These are phyloP conservation scores for Plasmodium coatneyi DNA, from an alignment of 169 alveolate species.

Conservation along the genomic window DNA sequence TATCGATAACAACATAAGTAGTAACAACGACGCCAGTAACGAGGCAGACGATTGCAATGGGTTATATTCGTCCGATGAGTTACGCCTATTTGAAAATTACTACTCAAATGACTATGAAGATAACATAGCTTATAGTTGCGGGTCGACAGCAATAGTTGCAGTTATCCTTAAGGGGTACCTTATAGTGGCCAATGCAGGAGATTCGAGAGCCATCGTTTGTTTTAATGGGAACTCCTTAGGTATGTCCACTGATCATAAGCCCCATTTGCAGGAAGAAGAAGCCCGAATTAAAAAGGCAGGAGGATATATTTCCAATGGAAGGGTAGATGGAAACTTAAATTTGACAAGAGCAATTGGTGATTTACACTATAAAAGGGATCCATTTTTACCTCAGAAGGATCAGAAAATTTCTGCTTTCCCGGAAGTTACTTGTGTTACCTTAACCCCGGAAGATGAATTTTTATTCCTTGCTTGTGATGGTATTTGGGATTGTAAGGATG, in stretches of 20 bases:
- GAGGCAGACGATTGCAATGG: conserved; percentile 60
- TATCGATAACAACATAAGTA: conserved; percentile 64
- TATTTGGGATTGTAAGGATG: conserved; percentile 96
- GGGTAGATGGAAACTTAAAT: conserved; percentile 96
- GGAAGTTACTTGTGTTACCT: conserved; percentile 90
- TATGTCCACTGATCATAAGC: conserved; percentile 98
- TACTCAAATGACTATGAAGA: conserved; percentile 77
- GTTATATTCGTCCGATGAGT: conserved; percentile 46
- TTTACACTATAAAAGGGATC: conserved; percentile 93
- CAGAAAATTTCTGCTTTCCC: conserved; percentile 96
- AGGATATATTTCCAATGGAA: conserved; percentile 95
- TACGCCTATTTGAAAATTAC: conserved; percentile 59
- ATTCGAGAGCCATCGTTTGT: conserved; percentile 97
- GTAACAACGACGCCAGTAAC: conserved; percentile 13
- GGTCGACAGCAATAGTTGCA: conserved; percentile 92
- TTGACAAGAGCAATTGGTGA: conserved; percentile 98
- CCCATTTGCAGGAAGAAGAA: conserved; percentile 94
- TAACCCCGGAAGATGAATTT: conserved; percentile 93
- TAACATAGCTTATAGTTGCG: conserved; percentile 87
- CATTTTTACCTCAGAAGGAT: conserved; percentile 89
- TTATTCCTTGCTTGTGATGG: conserved; percentile 99
- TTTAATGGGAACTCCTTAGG: conserved; percentile 93
- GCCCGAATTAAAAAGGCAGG: conserved; percentile 95
- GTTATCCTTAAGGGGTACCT: conserved; percentile 85
- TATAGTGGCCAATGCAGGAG: conserved; percentile 99